phyloP scores from a whole-genome alignment of 805 yeast genomes.

The Candida sphagnicola region DNA sequence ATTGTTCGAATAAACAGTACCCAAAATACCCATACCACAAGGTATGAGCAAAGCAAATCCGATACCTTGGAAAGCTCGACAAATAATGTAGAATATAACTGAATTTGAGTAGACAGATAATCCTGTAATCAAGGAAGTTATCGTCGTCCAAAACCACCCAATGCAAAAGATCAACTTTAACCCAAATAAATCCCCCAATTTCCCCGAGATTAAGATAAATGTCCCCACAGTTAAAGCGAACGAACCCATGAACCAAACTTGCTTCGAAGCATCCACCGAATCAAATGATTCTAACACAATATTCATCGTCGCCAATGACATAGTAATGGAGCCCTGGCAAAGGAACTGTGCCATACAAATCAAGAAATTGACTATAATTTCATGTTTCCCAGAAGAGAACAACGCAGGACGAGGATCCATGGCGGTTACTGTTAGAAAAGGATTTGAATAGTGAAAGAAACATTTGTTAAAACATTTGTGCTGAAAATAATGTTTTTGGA shows the following conservation, averaged over 20 bases:
- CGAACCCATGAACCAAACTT: conserved; percentile 68
- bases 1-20: conserved; percentile 31
- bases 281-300: conserved; percentile 21
- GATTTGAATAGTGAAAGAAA: too few species aligned
- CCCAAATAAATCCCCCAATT: conserved; percentile 71
- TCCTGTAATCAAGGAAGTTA: conserved; percentile 63
- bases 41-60: conserved; percentile 61
- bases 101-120: conserved; percentile 48
- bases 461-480: too few species aligned
- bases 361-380: conserved; percentile 16
- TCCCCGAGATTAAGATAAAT: conserved; percentile 63
- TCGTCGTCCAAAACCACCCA: conserved; percentile 52
- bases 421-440: too few species aligned
- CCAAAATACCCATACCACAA: conserved; percentile 55
- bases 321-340: conserved; percentile 34
- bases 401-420: conserved; percentile 8
- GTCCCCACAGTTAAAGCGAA: conserved; percentile 72
- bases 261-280: conserved; percentile 15
- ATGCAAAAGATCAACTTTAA: conserved; percentile 47
- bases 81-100: conserved; percentile 46
- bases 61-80: conserved; percentile 63
- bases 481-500: too few species aligned
- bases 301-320: conserved; percentile 37
- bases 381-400: conserved; percentile 21
- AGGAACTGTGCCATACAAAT: conserved; percentile 33